Evolutionary conservation across 352 stramenopile genomes (phyloP).

Genomic region (Globisporangium canariense): DNA sequence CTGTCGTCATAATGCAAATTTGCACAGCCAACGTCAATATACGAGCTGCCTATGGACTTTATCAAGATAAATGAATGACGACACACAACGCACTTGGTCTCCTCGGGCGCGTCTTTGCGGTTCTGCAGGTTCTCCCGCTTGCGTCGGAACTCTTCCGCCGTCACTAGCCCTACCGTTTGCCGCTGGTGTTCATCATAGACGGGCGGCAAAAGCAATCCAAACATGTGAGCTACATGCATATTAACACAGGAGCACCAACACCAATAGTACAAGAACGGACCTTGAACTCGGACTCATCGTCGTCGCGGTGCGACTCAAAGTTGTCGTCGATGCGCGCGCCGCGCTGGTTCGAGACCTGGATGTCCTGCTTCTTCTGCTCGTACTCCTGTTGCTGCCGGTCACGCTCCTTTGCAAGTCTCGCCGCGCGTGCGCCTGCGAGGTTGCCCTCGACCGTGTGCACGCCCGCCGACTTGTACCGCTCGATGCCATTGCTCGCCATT

Average conservation of each 20-base stretch:
- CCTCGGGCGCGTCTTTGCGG: conserved; percentile 26
- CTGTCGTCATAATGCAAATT: conserved; percentile 19
- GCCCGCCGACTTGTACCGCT: conserved; percentile 83
- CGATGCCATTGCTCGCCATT: conserved; percentile 53
- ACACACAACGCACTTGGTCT: conserved; percentile 25
- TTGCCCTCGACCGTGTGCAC: conserved; percentile 97
- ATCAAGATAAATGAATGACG: not conserved
- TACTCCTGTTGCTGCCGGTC: conserved; percentile 93
- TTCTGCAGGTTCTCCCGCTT: conserved; percentile 80
- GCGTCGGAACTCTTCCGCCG: conserved; percentile 91
- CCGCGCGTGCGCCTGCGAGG: conserved; percentile 89
- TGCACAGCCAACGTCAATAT: not conserved
- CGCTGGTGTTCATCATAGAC: conserved; percentile 28
- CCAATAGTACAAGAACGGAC: conserved; percentile 18
- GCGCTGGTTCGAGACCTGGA: conserved; percentile 76
- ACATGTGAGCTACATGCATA: not conserved
- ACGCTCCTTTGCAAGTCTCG: conserved; percentile 89
- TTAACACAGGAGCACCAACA: not conserved
- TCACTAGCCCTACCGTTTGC: conserved; percentile 92
- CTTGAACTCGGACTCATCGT: conserved; percentile 87
- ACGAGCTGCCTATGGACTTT: not conserved
- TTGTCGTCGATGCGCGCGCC: conserved; percentile 89
- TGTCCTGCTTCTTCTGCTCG: conserved; percentile 90
- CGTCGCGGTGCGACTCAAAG: conserved; percentile 83
- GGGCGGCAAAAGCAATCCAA: not conserved